Evolutionary conservation across 2,329 filamentous ascomycete species (phyloP).

Genomic region (Tothia fuscella): DNA sequence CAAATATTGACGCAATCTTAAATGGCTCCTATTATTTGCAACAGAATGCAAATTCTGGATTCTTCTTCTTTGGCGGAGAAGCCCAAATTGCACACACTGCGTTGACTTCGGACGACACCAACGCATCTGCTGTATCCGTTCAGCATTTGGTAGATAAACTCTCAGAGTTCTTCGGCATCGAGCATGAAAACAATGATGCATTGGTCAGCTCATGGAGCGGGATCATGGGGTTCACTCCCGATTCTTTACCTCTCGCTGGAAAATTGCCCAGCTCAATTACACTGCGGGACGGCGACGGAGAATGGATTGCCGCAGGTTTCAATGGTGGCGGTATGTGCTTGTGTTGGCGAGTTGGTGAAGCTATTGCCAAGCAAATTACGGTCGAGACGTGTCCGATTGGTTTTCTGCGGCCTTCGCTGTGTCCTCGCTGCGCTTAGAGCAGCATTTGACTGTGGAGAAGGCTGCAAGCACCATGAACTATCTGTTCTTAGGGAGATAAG

Average conservation of each 20-base stretch:
- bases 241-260: neutral
- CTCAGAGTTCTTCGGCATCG: neutral
- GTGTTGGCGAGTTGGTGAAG: neutral
- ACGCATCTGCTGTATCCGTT: neutral
- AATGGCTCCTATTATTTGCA: neutral
- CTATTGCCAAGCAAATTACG: slow-evolving; percentile 15
- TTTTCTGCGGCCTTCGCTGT: no score
- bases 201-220: neutral
- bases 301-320: neutral
- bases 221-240: neutral
- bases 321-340: neutral
- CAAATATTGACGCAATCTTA: neutral
- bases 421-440: no score
- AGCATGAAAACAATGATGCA: neutral
- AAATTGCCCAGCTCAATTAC: neutral
- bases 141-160: neutral
- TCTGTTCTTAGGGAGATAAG: no score
- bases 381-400: no score
- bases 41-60: neutral
- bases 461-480: no score
- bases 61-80: neutral
- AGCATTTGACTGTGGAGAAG: no score
- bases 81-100: no score
- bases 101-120: neutral
- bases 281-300: neutral